Base-by-base conservation (phyloP, 805 yeast species). In the Ogataea glucozyma region DNA sequence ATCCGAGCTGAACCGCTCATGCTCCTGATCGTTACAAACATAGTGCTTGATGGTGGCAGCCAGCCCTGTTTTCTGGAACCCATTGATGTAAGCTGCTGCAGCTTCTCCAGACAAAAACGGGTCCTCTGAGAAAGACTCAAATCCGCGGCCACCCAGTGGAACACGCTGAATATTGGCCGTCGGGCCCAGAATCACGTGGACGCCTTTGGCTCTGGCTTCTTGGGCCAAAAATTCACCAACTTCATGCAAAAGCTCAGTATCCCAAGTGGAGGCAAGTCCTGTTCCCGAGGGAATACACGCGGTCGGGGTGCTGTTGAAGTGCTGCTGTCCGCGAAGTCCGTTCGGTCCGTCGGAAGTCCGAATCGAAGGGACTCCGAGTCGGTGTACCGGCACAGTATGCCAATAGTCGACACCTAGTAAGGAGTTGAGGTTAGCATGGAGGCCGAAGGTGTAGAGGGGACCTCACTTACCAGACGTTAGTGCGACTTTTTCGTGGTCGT, bases 71-170 rank as follows among this genome's bases (percentile, higher is more conserved):
- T 61, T 54, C 57, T 81, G 86, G 40, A 81, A 71, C 27, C 87
- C 87, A 32, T 69, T 64, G 44, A 79, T 65, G 27, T 75, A 63
- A 12, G 67, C 60, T n/a, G 79, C 69, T 26, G 85, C 72, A 13
- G 60, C 67, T 11, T 61, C 42, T 43, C 79, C 79, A 6, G 76
- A 58, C 23, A 74, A 55, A 13, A 58, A 54, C 3, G 86, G 86
- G 54, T 81, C 86, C 60, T 81, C 86, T 20, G 78, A 67, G 61
- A 75, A 80, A 23, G 79, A 70, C 58, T 81, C 86, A 53, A 79
- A 81, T 2, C 79, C 79, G 41, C 86, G 64, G 14, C 86, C 77
- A 7, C 76, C 77, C 27, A 71, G 54, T 5, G 77, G 77, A 18
- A 65, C 62, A 22, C 77, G 58, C 16, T 66, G 71, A 39, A 70